Percentiles rank a stretch among this genome's conserved stretches.
phyloP scores from a whole-genome alignment of 2,329 filamentous ascomycete genomes.

The Proliferodiscus dingleyae region DNA sequence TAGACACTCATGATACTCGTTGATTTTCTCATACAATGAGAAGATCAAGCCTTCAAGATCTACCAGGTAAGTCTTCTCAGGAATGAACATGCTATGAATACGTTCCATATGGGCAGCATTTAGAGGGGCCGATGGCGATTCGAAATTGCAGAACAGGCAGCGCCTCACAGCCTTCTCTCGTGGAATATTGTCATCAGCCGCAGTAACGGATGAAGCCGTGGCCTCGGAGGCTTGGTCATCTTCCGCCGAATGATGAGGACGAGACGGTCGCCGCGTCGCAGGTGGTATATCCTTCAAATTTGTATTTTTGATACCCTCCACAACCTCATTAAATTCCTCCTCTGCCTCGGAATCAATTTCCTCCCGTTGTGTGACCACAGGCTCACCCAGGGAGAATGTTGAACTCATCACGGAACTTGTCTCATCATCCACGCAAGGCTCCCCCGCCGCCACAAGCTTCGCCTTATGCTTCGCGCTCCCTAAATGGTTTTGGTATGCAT shows the following conservation, averaged over 20 bases:
- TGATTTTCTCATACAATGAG: constrained; percentile 75
- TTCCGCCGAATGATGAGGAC: constrained; percentile 21
- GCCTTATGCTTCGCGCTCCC: constrained; percentile 84
- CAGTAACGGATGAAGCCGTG: constrained; percentile 23
- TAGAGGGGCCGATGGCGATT: constrained; percentile 68
- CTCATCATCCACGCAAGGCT: constrained; percentile 50
- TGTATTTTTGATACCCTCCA: constrained; percentile 70
- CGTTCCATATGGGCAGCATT: constrained; percentile 88
- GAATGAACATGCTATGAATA: constrained; percentile 92
- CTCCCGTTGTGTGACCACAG: constrained; percentile 40
- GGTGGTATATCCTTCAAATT: constrained; percentile 35
- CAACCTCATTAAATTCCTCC: constrained; percentile 70
- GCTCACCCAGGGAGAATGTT: constrained; percentile 85
- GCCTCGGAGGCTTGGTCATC: constrained; percentile 19
- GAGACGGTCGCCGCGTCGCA: constrained; percentile 20
- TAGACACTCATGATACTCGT: constrained; percentile 76
- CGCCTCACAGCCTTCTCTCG: constrained; percentile 31
- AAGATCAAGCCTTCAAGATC: constrained; percentile 76
- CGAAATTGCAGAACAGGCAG: constrained; percentile 91
- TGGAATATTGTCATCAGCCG: constrained; percentile 41
- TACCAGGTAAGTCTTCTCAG: constrained; percentile 78
- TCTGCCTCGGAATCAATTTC: constrained; percentile 63
- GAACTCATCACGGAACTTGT: constrained; percentile 82
- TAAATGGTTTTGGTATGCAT: constrained; percentile 90
- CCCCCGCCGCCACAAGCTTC: constrained; percentile 49